phyloP scores from a whole-genome alignment of 169 alveolate genomes.

The Cryptosporidium muris region DNA sequence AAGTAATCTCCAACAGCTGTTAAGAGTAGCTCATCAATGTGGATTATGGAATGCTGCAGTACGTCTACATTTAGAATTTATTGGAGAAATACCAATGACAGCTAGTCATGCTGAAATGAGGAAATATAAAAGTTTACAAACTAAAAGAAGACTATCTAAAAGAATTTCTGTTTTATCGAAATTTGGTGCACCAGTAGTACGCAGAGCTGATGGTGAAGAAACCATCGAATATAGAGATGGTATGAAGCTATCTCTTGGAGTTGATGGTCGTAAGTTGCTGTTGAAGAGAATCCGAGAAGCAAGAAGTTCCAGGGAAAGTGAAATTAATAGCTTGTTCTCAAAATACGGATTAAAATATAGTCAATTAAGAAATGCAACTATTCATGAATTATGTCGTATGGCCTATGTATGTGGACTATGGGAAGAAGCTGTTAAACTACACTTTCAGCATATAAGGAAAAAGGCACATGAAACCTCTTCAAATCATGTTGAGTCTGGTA shows the following conservation, averaged over 20 bases:
- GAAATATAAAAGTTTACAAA: conserved; percentile 58
- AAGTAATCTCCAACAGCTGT: conserved; percentile 54
- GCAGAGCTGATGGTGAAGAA: conserved; percentile 72
- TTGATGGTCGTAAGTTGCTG: conserved; percentile 58
- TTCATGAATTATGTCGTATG: conserved; percentile 71
- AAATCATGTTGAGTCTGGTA: conserved; percentile 66
- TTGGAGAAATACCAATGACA: conserved; percentile 72
- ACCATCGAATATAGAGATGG: conserved; percentile 70
- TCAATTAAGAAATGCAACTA: conserved; percentile 73
- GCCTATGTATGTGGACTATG: conserved; percentile 73
- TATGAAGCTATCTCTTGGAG: conserved; percentile 71
- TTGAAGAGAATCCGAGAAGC: conserved; percentile 55
- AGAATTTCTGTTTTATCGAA: conserved; percentile 66
- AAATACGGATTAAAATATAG: conserved; percentile 72
- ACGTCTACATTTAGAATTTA: conserved; percentile 61
- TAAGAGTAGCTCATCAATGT: conserved; percentile 71
- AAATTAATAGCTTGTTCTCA: conserved; percentile 66
- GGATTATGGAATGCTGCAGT: conserved; percentile 71
- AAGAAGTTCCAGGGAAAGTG: conserved; percentile 70
- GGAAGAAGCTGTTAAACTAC: conserved; percentile 73
- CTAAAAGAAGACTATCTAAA: conserved; percentile 66
- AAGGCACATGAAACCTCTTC: conserved; percentile 60
- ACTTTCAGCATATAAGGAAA: conserved; percentile 66
- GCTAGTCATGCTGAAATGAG: conserved; percentile 72
- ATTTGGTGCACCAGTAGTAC: conserved; percentile 70